Conservation (phyloP, 1,284 basidiomycete species). For the Stygiomarasmius scandens region DNA sequence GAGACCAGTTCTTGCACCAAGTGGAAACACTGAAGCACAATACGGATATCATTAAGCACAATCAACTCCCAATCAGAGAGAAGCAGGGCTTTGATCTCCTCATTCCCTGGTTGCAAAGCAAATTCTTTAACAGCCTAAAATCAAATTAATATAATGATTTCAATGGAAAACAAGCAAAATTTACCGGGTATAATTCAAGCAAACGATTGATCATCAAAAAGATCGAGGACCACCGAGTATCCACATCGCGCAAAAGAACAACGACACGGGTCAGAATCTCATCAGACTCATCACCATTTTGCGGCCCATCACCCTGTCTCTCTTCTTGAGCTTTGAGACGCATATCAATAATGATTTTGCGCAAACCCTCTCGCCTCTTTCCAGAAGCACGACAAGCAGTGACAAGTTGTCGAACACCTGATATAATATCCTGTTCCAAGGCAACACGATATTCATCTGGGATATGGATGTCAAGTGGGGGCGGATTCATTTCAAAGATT, state of each 20-base stretch:
- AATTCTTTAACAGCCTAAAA: constrained; percentile 10
- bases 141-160: neutral
- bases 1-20: constrained; percentile 26
- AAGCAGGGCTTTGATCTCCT: constrained; percentile 3
- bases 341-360: constrained; percentile 22
- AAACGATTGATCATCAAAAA: constrained; percentile 33
- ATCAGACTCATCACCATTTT: neutral
- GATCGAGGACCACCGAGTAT: constrained; percentile 32
- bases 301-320: neutral
- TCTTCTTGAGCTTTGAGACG: neutral
- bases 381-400: constrained; percentile 25
- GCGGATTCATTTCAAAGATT: neutral
- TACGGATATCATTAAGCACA: constrained; percentile 25
- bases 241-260: constrained; percentile 27
- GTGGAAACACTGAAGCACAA: constrained; percentile 22
- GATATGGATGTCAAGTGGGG: neutral
- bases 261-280: constrained; percentile 9
- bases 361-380: constrained; percentile 26
- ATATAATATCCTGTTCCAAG: constrained; percentile 26
- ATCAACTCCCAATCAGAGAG: constrained; percentile 2
- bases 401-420: constrained; percentile 22
- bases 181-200: constrained; percentile 28
- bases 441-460: constrained; percentile 17
- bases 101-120: neutral
- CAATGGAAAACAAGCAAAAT: constrained; percentile 4